phyloP scores from a whole-genome alignment of 495 filamentous ascomycete genomes.

The Entonaema liquescens region DNA sequence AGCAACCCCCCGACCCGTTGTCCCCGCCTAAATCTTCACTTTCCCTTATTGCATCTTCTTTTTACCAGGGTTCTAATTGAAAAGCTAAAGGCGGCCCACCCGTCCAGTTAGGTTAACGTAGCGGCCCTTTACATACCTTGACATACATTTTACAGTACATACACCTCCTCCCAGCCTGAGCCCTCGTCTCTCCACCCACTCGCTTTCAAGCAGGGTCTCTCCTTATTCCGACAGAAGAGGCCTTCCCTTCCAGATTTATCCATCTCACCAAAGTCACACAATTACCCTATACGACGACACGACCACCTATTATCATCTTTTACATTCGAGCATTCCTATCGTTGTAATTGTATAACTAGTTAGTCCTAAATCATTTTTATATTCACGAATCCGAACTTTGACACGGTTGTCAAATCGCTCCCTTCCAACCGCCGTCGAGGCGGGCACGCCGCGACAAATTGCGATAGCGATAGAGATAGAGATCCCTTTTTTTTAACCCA shows the following conservation, averaged over 20 bases:
- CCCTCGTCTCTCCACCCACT: conserved; percentile 43
- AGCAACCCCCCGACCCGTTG: conserved; percentile 19
- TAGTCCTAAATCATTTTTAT: conserved; percentile 7
- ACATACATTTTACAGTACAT: conserved; percentile 27
- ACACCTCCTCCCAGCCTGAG: conserved; percentile 41
- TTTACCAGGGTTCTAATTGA: conserved; percentile 38
- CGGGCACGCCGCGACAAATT: conserved; percentile 38
- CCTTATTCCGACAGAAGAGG: conserved; percentile 37
- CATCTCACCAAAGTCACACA: conserved; percentile 22
- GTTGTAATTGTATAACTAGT: conserved; percentile 24
- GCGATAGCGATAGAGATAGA: conserved; percentile 38
- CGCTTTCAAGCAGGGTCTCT: conserved; percentile 44
- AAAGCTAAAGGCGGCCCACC: conserved; percentile 28
- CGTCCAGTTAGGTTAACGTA: conserved; percentile 36
- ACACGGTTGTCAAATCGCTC: conserved; percentile 30
- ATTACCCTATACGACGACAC: conserved; percentile 8
- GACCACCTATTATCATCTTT: conserved; percentile 15
- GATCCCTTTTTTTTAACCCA: conserved; percentile 23
- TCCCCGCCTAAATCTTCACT: conserved; percentile 39
- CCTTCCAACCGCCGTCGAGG: conserved; percentile 40
- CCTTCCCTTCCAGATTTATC: conserved; percentile 23
- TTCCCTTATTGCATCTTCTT: conserved; percentile 37
- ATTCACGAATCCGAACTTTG: conserved; percentile 18
- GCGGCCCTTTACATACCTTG: conserved; percentile 38
- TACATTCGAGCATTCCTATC: conserved; percentile 22